Evolutionary conservation across 2,329 filamentous ascomycete genomes (phyloP), one percentile per base, ranked within the genome.

Genomic region (Escovopsis sp.): DNA sequence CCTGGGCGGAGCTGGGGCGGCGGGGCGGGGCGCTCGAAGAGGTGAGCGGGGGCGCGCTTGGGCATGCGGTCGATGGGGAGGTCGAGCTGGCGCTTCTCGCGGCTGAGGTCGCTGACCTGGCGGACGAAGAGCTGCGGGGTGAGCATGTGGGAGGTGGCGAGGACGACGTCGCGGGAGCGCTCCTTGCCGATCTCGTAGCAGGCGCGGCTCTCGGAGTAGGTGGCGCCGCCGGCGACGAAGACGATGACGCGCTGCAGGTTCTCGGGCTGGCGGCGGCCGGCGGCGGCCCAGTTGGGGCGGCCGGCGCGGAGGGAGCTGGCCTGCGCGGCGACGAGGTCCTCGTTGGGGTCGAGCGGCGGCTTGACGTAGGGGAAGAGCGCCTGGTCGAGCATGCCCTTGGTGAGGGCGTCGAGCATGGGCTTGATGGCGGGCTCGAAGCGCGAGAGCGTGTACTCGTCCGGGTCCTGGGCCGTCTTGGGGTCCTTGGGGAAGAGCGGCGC

Each of bases 141-240:
- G 32, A 93, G 65, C 87, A 98, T 94, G 53, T 98, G 90, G 17
- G 81, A 87, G 0, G 84, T 90, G 14, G 79, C 74, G 5, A 98
- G 71, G 53, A 92, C 83, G n/a, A 96, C 64, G 47, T 98, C 90
- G 43, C 80, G 75, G 35, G 73, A 75, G 32, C 75, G 75, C 34
- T 75, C 63, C 35, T 76, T 70, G 3, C 83, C 79, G 18, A 88
- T 63, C 48, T 94, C 85, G 53, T 96, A 96, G 60, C 90, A 98
- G 11, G 77, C 71, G 19, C 90, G 76, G 23, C 83, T 72, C 59
- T 98, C 90, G 5, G 84, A 86, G 54, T 88, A 94, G 0, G 90
- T 96, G 15, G 90, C 90, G 31, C 90, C 90, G 33, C 90, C 90
- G 2, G 88, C 90, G 70, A 96, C 79, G 54, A 94, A 96, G 13